Evolutionary conservation across 2,329 filamentous ascomycete species (phyloP).

Genomic region (Pleochaeta shiraiana): DNA sequence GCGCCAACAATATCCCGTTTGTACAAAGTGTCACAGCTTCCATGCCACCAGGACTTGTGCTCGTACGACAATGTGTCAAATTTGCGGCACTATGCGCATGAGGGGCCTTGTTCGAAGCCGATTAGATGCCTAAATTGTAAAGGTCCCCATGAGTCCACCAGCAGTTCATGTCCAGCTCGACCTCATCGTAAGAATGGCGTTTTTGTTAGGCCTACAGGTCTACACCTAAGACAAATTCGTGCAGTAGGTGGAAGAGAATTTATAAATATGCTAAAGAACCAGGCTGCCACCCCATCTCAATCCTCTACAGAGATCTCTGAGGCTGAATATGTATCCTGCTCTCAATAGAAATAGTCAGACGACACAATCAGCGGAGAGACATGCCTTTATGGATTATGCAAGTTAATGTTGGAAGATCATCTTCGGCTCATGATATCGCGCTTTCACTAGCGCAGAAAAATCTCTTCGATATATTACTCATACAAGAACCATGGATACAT

Average conservation of each 20-base stretch:
- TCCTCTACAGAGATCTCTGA: too few relatives aligned
- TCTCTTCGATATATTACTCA: not conserved
- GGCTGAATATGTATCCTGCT: too few relatives aligned
- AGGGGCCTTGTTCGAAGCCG: not conserved
- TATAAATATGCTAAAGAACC: not conserved
- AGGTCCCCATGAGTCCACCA: not conserved
- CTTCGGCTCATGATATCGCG: not conserved
- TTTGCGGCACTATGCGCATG: not conserved
- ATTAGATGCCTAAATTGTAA: not conserved
- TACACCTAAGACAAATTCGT: not conserved
- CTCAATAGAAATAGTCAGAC: too few relatives aligned
- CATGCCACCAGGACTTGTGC: not conserved
- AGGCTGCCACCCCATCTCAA: too few relatives aligned
- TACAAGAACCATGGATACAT: not conserved
- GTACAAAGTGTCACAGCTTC: not conserved
- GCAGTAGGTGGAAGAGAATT: not conserved
- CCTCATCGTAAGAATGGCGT: not conserved
- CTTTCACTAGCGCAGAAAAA: not conserved
- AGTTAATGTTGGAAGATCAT: too few relatives aligned
- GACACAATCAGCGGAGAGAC: too few relatives aligned
- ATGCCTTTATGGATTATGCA: too few relatives aligned
- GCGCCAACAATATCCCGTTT: not conserved
- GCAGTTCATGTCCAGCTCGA: not conserved
- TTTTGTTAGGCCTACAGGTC: not conserved
- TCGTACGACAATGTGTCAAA: not conserved